Evolutionary conservation across 192 early-diverging fungal genomes (phyloP).

Genomic region (Coemansia sp.): DNA sequence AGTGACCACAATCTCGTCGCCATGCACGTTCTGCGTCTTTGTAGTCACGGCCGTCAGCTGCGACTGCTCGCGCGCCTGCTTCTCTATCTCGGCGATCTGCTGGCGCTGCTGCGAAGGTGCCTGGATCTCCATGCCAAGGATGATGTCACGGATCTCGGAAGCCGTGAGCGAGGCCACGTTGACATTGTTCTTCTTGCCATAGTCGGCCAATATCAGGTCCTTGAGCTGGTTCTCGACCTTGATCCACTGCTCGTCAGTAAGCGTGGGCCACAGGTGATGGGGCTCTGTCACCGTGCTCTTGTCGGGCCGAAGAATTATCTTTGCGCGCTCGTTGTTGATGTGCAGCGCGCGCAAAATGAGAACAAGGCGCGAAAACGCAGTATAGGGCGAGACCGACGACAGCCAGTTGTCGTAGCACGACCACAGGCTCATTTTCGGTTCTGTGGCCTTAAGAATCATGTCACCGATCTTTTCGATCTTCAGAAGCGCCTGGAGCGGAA

Average conservation of each 20-base stretch:
- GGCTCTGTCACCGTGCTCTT: slow-evolving; percentile 88
- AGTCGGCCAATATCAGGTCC: slow-evolving; percentile 96
- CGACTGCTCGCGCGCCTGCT: slow-evolving; percentile 88
- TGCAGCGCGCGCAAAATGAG: slow-evolving; percentile 95
- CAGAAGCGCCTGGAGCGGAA: slow-evolving; percentile 96
- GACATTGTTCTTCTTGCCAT: slow-evolving; percentile 99
- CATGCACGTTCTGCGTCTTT: slow-evolving; percentile 93
- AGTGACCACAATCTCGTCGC: slow-evolving; percentile 97
- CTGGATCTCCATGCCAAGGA: slow-evolving; percentile 98
- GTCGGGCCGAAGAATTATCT: slow-evolving; percentile 94
- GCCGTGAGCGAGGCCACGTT: slow-evolving; percentile 94
- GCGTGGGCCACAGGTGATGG: slow-evolving; percentile 97
- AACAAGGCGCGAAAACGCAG: slow-evolving; percentile 95
- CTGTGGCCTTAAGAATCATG: slow-evolving; percentile 95
- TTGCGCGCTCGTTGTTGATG: slow-evolving; percentile 97
- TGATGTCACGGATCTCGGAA: slow-evolving; percentile 97
- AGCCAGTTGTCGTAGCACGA: slow-evolving; percentile 98
- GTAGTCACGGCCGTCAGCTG: slow-evolving; percentile 95
- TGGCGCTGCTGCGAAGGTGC: slow-evolving; percentile 95
- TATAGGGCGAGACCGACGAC: slow-evolving; percentile 90
- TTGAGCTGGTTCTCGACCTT: slow-evolving; percentile 91
- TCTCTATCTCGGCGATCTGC: slow-evolving; percentile 97
- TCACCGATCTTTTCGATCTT: slow-evolving; percentile 99
- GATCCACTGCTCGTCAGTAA: slow-evolving; percentile 97
- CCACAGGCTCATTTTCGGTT: slow-evolving; percentile 93